Conservation (phyloP, 179 eudicot genomes). For the Patellifolia procumbens region DNA sequence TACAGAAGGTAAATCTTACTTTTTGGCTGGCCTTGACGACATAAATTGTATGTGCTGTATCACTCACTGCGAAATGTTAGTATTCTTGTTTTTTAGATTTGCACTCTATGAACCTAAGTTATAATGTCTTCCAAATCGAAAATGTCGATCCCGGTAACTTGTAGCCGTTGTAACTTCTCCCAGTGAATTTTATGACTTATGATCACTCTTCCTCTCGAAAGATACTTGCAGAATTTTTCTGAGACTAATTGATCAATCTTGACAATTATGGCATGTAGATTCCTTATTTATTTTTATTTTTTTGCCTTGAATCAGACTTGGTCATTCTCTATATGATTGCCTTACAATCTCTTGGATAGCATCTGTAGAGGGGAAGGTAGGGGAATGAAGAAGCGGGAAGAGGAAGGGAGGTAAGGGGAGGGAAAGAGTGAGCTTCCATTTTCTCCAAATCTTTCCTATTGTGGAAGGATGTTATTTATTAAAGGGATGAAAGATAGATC, state of each 20-base stretch:
- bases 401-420: no score
- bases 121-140: background rate
- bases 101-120: background rate
- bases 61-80: background rate
- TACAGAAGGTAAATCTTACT: constrained; percentile 62
- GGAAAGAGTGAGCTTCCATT: no score
- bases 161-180: background rate
- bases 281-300: no score
- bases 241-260: background rate
- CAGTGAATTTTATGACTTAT: background rate
- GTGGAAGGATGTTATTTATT: no score
- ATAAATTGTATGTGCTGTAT: background rate
- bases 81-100: background rate
- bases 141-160: background rate
- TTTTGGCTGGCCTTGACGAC: background rate
- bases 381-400: no score
- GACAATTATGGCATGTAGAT: background rate
- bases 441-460: no score
- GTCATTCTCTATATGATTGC: background rate
- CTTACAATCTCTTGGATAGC: background rate
- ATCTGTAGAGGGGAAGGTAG: no score
- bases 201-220: background rate
- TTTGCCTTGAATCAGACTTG: background rate
- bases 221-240: background rate
- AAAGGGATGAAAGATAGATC: no score